These are phyloP conservation scores for Coccomyxa sp. DNA, from an alignment of 139 green algal species.

Conservation along the genomic window DNA sequence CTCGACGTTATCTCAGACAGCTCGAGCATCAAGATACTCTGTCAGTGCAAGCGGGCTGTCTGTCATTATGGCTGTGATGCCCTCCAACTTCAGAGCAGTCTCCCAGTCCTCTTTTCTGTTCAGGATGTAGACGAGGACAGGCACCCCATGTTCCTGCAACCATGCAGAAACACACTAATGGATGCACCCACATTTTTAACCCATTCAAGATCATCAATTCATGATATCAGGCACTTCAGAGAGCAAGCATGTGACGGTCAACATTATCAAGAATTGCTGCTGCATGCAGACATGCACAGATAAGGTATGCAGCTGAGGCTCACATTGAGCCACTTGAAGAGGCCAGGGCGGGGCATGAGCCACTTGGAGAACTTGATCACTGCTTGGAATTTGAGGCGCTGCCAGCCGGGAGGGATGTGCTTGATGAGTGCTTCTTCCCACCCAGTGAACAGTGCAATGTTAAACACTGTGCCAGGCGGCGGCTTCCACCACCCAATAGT, in stretches of 20 bases:
- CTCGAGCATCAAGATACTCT: background rate
- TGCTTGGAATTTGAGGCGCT: background rate
- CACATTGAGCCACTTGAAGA: slow-evolving; percentile 7
- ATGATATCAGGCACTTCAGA: background rate
- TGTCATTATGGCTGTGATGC: slow-evolving; percentile 9
- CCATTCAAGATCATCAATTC: background rate
- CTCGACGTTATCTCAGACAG: too few species aligned
- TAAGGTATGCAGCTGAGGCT: background rate
- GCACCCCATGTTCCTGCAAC: slow-evolving; percentile 1
- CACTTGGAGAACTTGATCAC: background rate
- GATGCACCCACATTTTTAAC: too few species aligned
- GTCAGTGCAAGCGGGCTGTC: background rate
- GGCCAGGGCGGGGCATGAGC: background rate
- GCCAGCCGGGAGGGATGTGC: background rate
- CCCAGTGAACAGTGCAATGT: slow-evolving; percentile 1
- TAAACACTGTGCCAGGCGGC: background rate
- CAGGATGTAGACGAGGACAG: slow-evolving; percentile 1
- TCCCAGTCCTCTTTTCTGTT: background rate
- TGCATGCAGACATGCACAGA: background rate
- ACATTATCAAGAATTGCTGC: background rate
- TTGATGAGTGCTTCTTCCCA: background rate
- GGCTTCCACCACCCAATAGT: background rate
- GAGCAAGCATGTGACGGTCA: background rate
- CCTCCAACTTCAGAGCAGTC: background rate
- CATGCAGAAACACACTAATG: background rate